Percentiles rank a stretch among this genome's conserved stretches.
phyloP scores from a whole-genome alignment of 176 grass and related monocot species.

The Carex parvula region DNA sequence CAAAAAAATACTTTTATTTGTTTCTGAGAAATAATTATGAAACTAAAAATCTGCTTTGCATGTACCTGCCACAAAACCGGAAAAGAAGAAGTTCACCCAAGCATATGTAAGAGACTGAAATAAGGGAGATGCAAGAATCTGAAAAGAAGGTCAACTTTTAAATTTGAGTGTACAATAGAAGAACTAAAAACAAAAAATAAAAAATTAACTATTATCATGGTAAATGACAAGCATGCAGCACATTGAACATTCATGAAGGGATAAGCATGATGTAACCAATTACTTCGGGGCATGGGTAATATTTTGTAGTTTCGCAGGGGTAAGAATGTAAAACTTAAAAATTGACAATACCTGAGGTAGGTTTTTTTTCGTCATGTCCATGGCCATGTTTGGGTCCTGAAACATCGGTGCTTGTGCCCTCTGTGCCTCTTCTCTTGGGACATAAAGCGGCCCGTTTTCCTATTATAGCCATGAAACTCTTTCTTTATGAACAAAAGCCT shows the following conservation, averaged over 20 bases:
- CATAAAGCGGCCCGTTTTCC: slow-evolving; percentile 87
- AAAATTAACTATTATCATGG: not conserved
- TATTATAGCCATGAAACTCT: slow-evolving; percentile 34
- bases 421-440: slow-evolving; percentile 86
- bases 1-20: not conserved
- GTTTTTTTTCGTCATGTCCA: slow-evolving; percentile 99
- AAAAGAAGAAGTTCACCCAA: slow-evolving; percentile 99
- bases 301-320: not conserved
- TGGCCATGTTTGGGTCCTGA: slow-evolving; percentile 98
- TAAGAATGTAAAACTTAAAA: not conserved
- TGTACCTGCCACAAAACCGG: slow-evolving; percentile 97
- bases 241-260: not conserved
- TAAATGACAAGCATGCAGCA: not conserved
- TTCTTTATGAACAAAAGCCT: slow-evolving; percentile 3
- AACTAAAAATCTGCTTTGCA: slow-evolving; percentile 9
- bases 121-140: not conserved
- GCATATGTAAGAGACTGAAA: slow-evolving; percentile 98
- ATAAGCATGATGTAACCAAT: not conserved
- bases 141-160: no score
- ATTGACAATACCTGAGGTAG: slow-evolving; percentile 65
- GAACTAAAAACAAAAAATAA: not conserved
- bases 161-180: not conserved
- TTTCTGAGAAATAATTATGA: not conserved
- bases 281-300: not conserved
- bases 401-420: slow-evolving; percentile 97